Percentiles rank a stretch among this genome's conserved stretches.
Conservation (phyloP, 129 eudicot species). For the Tanacetum coccineum region DNA sequence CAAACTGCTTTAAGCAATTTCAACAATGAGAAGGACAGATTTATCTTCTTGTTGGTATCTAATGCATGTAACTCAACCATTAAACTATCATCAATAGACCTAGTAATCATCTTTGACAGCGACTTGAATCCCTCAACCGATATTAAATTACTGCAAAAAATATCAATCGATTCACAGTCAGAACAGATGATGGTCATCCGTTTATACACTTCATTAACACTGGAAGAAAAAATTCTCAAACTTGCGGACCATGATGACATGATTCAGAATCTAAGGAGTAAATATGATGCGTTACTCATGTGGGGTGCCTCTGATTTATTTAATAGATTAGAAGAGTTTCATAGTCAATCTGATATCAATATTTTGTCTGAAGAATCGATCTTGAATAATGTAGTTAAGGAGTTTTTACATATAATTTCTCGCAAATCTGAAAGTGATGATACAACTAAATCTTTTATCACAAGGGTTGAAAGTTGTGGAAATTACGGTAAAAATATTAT, state of each 20-base stretch:
- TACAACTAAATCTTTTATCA: slow-evolving; percentile 26
- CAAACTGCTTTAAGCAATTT: slow-evolving; percentile 56
- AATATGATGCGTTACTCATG: slow-evolving; percentile 47
- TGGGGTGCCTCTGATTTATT: slow-evolving; percentile 76
- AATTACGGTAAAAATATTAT: slow-evolving; percentile 31
- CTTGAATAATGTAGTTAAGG: slow-evolving; percentile 42
- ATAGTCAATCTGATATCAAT: slow-evolving; percentile 23
- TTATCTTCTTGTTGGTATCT: slow-evolving; percentile 57
- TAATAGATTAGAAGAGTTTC: slow-evolving; percentile 47
- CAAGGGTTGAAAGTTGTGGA: slow-evolving; percentile 33
- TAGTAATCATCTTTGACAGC: slow-evolving; percentile 55
- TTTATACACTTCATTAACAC: slow-evolving; percentile 59
- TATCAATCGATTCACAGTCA: slow-evolving; percentile 50
- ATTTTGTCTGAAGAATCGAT: slow-evolving; percentile 37
- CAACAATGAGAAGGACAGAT: slow-evolving; percentile 52
- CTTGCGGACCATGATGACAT: slow-evolving; percentile 52
- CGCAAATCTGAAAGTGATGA: slow-evolving; percentile 23
- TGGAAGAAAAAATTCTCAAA: slow-evolving; percentile 67
- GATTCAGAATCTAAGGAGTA: slow-evolving; percentile 36
- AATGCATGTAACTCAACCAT: slow-evolving; percentile 50
- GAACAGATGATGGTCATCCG: slow-evolving; percentile 66
- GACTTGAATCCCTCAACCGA: slow-evolving; percentile 73
- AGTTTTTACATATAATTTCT: slow-evolving; percentile 45
- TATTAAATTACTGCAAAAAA: slow-evolving; percentile 53
- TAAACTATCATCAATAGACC: slow-evolving; percentile 61